phyloP scores from a whole-genome alignment of 495 filamentous ascomycete species.

The Aspergillus funiculosus region DNA sequence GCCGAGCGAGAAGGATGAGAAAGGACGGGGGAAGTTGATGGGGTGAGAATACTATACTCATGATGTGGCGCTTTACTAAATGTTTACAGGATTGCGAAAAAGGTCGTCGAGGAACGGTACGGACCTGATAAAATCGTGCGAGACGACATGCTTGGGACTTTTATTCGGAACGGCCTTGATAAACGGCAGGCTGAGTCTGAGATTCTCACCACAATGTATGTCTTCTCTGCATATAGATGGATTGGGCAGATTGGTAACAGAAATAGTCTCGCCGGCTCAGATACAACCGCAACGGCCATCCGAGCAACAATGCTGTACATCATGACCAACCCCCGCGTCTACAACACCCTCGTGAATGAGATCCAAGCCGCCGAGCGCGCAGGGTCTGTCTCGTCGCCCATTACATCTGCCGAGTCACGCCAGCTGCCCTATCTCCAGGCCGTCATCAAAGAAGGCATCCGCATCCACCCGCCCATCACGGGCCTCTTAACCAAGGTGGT shows the following conservation, averaged over 20 bases:
- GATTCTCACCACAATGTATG: background rate
- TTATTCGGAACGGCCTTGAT: background rate
- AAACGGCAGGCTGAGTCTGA: background rate
- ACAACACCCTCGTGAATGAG: background rate
- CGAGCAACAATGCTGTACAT: background rate
- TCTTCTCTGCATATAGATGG: background rate
- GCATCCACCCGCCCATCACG: background rate
- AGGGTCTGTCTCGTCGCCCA: background rate
- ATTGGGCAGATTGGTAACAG: no score
- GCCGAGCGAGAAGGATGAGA: background rate
- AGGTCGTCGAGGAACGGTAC: background rate
- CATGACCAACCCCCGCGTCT: background rate
- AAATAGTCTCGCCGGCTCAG: background rate
- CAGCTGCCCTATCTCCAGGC: conserved; percentile 1
- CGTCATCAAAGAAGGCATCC: background rate
- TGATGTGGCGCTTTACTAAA: background rate
- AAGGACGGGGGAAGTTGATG: background rate
- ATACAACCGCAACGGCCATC: background rate
- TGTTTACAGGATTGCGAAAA: background rate
- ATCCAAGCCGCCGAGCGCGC: background rate
- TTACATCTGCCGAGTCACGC: background rate
- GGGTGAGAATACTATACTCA: background rate
- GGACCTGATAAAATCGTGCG: background rate
- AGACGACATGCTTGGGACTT: background rate
- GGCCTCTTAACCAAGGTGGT: background rate